Conservation (phyloP, 208 protist genomes). For the Leishmania major region DNA sequence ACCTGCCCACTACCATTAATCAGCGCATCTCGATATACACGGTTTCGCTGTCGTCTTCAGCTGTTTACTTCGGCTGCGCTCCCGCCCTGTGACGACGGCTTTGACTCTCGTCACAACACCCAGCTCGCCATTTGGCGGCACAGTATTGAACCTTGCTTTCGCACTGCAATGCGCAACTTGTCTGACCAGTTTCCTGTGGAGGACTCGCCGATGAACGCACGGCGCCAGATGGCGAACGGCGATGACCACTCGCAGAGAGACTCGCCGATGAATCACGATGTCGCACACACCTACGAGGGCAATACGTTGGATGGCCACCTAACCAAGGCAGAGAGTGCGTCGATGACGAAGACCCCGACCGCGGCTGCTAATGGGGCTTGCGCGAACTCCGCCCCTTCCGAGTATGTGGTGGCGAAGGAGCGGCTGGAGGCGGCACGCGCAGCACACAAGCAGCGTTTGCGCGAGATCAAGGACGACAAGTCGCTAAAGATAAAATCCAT, state of each 20-base stretch:
- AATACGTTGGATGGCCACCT: too few relatives aligned
- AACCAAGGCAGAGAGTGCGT: neutral
- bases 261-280: neutral
- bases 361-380: neutral
- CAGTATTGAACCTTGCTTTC: too few relatives aligned
- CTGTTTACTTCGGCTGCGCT: too few relatives aligned
- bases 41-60: too few relatives aligned
- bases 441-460: slow-evolving; percentile 33
- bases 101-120: too few relatives aligned
- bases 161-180: too few relatives aligned
- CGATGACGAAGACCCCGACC: neutral
- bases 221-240: too few relatives aligned
- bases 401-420: slow-evolving; percentile 24
- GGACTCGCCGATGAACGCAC: too few relatives aligned
- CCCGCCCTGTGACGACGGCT: too few relatives aligned
- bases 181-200: too few relatives aligned
- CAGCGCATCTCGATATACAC: too few relatives aligned
- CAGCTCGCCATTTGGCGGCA: too few relatives aligned
- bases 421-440: slow-evolving; percentile 31
- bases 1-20: neutral
- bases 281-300: neutral
- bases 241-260: neutral
- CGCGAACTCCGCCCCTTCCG: slow-evolving; percentile 2
- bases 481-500: slow-evolving; percentile 25
- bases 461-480: slow-evolving; percentile 30